Percentiles rank a stretch among this genome's conserved stretches.
Evolutionary conservation across 2,329 filamentous ascomycete genomes (phyloP).

Genomic region (Aspergillus sp.): DNA sequence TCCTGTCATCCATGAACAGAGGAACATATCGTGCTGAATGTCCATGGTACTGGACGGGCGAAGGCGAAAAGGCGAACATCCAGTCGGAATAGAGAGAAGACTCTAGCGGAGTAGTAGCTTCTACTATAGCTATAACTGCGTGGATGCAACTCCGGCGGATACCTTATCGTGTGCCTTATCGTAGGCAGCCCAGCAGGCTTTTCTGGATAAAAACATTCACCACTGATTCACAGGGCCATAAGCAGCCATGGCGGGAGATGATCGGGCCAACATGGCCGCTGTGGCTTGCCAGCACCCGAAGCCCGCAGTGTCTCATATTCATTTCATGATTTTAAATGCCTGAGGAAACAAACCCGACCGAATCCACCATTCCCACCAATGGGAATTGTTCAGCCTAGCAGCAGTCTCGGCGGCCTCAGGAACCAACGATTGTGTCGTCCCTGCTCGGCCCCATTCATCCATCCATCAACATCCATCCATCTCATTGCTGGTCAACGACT

Average conservation of each 20-base stretch:
- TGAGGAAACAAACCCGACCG: neutral
- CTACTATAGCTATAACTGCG: neutral
- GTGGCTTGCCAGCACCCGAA: neutral
- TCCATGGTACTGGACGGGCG: neutral
- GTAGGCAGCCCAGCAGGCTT: neutral
- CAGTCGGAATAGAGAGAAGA: neutral
- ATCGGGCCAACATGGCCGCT: neutral
- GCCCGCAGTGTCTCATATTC: neutral
- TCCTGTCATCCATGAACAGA: neutral
- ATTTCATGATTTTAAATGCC: constrained; percentile 8
- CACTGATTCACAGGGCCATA: neutral
- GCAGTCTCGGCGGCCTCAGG: constrained; percentile 6
- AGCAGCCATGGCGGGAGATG: neutral
- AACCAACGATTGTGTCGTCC: constrained; percentile 9
- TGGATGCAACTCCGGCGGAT: no score
- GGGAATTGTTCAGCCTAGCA: constrained; percentile 6
- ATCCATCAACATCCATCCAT: constrained; percentile 10
- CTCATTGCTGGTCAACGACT: constrained; percentile 3
- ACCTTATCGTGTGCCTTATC: no score
- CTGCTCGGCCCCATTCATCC: constrained; percentile 8
- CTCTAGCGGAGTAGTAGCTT: neutral
- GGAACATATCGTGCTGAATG: no score
- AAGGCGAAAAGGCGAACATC: neutral
- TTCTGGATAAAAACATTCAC: neutral
- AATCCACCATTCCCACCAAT: constrained; percentile 5